Evolutionary conservation across 495 filamentous ascomycete genomes (phyloP).

Genomic region (Penicillium paxilli): DNA sequence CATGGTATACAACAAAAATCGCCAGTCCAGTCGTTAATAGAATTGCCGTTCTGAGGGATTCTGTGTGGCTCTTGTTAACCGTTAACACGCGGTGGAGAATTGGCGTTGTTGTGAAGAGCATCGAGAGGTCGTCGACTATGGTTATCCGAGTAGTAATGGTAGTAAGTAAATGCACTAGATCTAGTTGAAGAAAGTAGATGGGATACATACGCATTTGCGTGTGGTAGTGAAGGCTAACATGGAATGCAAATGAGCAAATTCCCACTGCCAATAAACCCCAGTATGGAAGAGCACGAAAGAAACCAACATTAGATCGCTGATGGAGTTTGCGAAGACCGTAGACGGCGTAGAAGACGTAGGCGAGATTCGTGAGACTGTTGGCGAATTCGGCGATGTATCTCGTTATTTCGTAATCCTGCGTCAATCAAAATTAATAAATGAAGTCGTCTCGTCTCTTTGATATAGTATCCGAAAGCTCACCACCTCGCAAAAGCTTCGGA

Average conservation of each 20-base stretch:
- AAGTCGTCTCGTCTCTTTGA: no score
- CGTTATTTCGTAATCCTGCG: slow-evolving; percentile 54
- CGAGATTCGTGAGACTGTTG: slow-evolving; percentile 54
- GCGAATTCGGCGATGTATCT: slow-evolving; percentile 57
- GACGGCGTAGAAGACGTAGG: slow-evolving; percentile 43
- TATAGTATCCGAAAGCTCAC: no score
- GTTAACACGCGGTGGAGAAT: slow-evolving; percentile 54
- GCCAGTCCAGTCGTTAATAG: slow-evolving; percentile 28
- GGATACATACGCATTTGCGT: slow-evolving; percentile 43
- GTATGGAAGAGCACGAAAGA: slow-evolving; percentile 42
- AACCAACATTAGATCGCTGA: slow-evolving; percentile 11
- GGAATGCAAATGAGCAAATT: slow-evolving; percentile 51
- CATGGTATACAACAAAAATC: slow-evolving; percentile 45
- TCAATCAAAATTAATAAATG: no score
- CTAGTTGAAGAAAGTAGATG: no score
- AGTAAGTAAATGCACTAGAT: no score
- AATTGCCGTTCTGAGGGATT: slow-evolving; percentile 28
- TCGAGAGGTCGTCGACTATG: slow-evolving; percentile 50
- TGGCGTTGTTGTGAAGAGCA: slow-evolving; percentile 53
- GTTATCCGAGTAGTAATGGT: no score
- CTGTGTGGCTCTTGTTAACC: slow-evolving; percentile 29
- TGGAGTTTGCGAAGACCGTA: slow-evolving; percentile 33
- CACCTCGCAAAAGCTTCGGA: no score
- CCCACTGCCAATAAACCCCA: slow-evolving; percentile 57
- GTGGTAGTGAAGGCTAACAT: slow-evolving; percentile 53